Evolutionary conservation across 495 filamentous ascomycete genomes (phyloP).

Genomic region (Letharia lupina): DNA sequence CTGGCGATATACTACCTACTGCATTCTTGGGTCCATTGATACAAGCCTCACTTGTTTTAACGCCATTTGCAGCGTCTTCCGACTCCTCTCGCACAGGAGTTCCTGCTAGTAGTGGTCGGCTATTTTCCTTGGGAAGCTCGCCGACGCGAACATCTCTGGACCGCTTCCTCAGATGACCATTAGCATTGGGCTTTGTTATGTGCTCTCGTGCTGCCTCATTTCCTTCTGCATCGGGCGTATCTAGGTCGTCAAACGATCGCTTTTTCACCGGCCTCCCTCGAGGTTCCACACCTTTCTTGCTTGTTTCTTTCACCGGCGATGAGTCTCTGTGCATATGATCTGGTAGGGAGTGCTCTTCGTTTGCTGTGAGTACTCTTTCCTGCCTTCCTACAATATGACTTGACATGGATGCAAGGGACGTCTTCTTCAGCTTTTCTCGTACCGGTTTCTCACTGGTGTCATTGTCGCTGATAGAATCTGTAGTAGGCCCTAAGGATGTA

Average conservation of each 20-base stretch:
- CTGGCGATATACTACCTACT: background rate
- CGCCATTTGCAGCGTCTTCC: background rate
- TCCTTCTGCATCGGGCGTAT: background rate
- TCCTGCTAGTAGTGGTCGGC: constrained; percentile 6
- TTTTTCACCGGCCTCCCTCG: constrained; percentile 42
- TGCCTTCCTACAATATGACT: constrained; percentile 16
- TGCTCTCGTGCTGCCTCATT: background rate
- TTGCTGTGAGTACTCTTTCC: constrained; percentile 19
- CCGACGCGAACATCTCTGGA: constrained; percentile 36
- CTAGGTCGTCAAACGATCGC: constrained; percentile 42
- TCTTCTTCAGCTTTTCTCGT: constrained; percentile 54
- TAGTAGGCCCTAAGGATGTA: constrained; percentile 1
- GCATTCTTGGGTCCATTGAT: background rate
- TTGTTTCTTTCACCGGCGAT: constrained; percentile 8
- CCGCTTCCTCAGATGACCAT: constrained; percentile 36
- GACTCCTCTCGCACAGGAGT: constrained; percentile 25
- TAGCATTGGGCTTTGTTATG: constrained; percentile 12
- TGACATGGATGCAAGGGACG: constrained; percentile 42
- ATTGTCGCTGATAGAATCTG: constrained; percentile 34
- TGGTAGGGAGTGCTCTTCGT: constrained; percentile 11
- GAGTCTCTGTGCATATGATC: background rate
- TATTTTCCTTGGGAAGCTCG: constrained; percentile 11
- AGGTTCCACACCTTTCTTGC: constrained; percentile 4
- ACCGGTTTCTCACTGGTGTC: constrained; percentile 49
- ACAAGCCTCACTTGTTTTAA: background rate